Evolutionary conservation across 768 basidiomycete species (phyloP), one percentile per base, ranked within the genome.

Genomic region (Fomitopsis serialis): DNA sequence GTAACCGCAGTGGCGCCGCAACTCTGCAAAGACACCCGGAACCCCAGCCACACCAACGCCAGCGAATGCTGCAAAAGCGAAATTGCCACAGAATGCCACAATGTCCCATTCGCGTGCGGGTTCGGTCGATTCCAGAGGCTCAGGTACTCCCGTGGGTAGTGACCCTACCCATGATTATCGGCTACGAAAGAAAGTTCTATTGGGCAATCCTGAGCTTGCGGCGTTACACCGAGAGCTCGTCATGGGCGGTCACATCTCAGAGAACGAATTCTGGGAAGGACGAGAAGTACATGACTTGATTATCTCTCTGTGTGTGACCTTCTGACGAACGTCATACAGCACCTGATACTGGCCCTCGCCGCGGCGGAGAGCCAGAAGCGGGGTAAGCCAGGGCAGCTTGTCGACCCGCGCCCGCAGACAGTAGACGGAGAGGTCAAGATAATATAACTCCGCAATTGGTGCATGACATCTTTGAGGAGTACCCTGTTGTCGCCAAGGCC

Each of bases 211-310:
- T 1, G 90, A 92, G 54, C 76, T 98, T 51, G 85, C 84, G 19
- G 68, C 80, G 11, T 73, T 99, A 42, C 95, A 98, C 68, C 82
- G 84, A 36, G 91, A 96, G 46, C 80, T 98, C 55, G 97, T 98
- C 44, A 82, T 91, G 69, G 76, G 75, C 25, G 84, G 86, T 10
- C 86, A 90, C 58, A 88, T 99, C 27, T 87, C 87, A 1, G 95
- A 98, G 68, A 80, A 82, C 0, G 97, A 99, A 60, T 99, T 98
- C 68, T 98, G 97, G 97, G 93, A 94, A 56, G 92, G 93, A 29
- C 78, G 97, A 64, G 89, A 97, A 80, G 92, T 97, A 65, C 50
- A 65, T 62, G 44, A 56, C 47, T 24, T 24, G 42, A 21, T 45
- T 43, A 58, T 55, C 51, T 45, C 55, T 52, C 45, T 43, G 34